Percentiles rank a stretch among this genome's conserved stretches.
phyloP scores from a whole-genome alignment of 805 yeast species.

The Myxozyma mucilagina region DNA sequence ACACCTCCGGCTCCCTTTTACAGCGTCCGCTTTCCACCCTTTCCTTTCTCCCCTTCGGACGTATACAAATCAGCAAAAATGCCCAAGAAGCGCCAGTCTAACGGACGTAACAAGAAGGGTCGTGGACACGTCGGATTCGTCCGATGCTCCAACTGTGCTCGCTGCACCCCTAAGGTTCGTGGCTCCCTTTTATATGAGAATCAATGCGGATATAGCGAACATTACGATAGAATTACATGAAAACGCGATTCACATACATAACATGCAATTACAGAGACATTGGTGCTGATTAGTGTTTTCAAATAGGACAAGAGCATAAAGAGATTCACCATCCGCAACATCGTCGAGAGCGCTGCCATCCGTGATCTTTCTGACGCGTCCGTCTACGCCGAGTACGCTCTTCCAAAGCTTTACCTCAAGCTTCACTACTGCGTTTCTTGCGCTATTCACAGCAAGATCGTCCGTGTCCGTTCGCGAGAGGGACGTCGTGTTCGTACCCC shows the following conservation, averaged over 20 bases:
- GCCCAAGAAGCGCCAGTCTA: slow-evolving; percentile 99
- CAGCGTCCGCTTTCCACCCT: too few species aligned
- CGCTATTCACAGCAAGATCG: slow-evolving; percentile 99
- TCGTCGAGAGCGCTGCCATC: slow-evolving; percentile 99
- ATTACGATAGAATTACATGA: background rate
- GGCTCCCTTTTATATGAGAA: too few species aligned
- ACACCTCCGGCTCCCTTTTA: background rate
- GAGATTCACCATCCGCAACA: slow-evolving; percentile 99
- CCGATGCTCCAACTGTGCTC: slow-evolving; percentile 99
- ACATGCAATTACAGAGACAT: too few species aligned
- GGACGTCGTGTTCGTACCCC: slow-evolving; percentile 99
- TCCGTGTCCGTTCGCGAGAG: slow-evolving; percentile 98
- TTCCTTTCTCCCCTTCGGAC: background rate
- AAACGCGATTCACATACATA: too few species aligned
- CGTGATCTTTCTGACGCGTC: slow-evolving; percentile 99
- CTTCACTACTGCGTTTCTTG: slow-evolving; percentile 99
- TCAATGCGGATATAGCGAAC: too few species aligned
- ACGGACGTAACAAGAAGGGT: slow-evolving; percentile 99
- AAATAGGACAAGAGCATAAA: slow-evolving; percentile 92
- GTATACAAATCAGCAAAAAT: slow-evolving; percentile 47
- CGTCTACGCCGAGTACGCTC: slow-evolving; percentile 97
- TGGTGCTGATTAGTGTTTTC: too few species aligned
- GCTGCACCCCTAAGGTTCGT: slow-evolving; percentile 87
- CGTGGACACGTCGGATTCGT: slow-evolving; percentile 99
- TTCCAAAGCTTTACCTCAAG: slow-evolving; percentile 99